Conservation (phyloP, 225 moss, liverwort and hornwort genomes). For the Sphagnum tenellum region DNA sequence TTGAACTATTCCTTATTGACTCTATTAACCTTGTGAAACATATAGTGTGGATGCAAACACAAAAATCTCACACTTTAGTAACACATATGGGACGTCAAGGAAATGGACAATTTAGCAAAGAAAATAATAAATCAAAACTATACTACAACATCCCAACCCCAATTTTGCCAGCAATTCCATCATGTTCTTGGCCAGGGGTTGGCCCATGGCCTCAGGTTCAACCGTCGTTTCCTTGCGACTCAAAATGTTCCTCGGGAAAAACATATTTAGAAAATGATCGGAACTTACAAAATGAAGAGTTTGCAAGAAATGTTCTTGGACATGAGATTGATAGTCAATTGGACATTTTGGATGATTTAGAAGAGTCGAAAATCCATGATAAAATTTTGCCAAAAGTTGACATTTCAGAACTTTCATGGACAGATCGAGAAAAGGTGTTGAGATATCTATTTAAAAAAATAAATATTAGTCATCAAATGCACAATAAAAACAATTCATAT, state of each 20-base stretch:
- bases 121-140: slow-evolving; percentile 1
- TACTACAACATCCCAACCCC: neutral
- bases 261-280: neutral
- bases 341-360: slow-evolving; percentile 21
- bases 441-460: slow-evolving; percentile 59
- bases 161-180: slow-evolving; percentile 8
- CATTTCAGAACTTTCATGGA: slow-evolving; percentile 65
- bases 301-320: slow-evolving; percentile 9
- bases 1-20: slow-evolving; percentile 68
- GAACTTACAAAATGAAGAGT: neutral
- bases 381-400: slow-evolving; percentile 46
- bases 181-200: slow-evolving; percentile 12
- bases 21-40: slow-evolving; percentile 56
- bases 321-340: slow-evolving; percentile 11
- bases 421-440: slow-evolving; percentile 55
- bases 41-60: slow-evolving; percentile 21
- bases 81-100: slow-evolving; percentile 3
- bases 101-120: slow-evolving; percentile 1
- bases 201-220: slow-evolving; percentile 6
- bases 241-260: neutral
- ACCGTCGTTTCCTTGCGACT: neutral
- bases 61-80: slow-evolving; percentile 7
- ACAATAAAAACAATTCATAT: neutral
- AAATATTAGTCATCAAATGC: slow-evolving; percentile 15
- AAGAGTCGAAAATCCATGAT: slow-evolving; percentile 17